A percentile compares a stretch with the other conserved stretches of the same genome.
phyloP scores from a whole-genome alignment of 169 alveolate species.

The Theileria annulata region DNA sequence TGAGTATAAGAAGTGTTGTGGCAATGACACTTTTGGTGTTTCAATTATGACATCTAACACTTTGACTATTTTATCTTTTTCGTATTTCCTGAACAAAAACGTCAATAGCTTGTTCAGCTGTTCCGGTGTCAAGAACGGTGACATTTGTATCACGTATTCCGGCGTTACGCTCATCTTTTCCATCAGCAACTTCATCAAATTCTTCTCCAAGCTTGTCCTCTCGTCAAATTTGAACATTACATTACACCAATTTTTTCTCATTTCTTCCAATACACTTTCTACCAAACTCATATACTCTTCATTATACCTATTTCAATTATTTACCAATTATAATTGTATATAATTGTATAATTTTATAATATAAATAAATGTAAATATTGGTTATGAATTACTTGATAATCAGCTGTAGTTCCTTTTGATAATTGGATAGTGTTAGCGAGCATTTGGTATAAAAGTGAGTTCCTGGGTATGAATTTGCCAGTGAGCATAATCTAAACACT shows the following conservation, averaged over 20 bases:
- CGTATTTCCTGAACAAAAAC: constrained; percentile 22
- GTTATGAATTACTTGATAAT: background rate
- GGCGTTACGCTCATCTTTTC: background rate
- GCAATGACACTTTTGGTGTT: constrained; percentile 52
- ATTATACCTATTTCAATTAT: background rate
- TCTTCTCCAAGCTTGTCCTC: background rate
- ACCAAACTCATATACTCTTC: constrained; percentile 3
- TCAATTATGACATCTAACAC: constrained; percentile 23
- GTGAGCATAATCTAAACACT: background rate
- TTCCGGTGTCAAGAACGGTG: constrained; percentile 46
- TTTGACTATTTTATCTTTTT: constrained; percentile 25
- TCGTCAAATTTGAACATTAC: constrained; percentile 4
- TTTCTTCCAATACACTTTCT: background rate
- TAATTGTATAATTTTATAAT: background rate
- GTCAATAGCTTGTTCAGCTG: constrained; percentile 40
- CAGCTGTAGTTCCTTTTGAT: background rate
- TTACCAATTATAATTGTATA: background rate
- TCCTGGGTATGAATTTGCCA: background rate
- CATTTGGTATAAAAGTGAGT: background rate
- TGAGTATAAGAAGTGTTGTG: constrained; percentile 63
- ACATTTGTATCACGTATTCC: constrained; percentile 48
- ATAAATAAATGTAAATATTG: background rate
- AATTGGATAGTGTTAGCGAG: background rate
- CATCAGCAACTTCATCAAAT: background rate
- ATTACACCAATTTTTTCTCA: background rate